Evolutionary conservation across 352 stramenopile genomes (phyloP), one percentile per base, ranked within the genome.

Genomic region (Pythium aristosporum): DNA sequence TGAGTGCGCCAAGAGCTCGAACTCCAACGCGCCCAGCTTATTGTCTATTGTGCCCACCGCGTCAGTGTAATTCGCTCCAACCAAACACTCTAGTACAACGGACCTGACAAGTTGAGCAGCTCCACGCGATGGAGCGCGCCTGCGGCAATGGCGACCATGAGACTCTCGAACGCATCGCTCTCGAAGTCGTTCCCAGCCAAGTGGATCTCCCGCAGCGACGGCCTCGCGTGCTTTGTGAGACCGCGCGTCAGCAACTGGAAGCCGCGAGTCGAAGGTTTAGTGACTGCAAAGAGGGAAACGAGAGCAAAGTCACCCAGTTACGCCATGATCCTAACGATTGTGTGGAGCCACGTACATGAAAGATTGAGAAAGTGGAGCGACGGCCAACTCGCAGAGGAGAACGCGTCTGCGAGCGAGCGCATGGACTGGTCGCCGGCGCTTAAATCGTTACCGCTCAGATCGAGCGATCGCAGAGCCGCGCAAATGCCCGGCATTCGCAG

Each of bases 371-470:
- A 15, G 8, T 23, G 30, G 1, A 73, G 55, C 10, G 50, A 23
- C n/a, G 67, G 56, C 61, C 67, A 73, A 2, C 28, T 34, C 5
- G 12, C 1, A 1, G 18, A 15, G 0, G n/a, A 25, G 3, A 73
- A 46, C 9, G 57, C 44, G 13, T 57, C 5, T 2, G 67, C 42
- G 5, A 73, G 51, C 16, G 37, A 51, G 1, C 21, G 36, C 46
- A 56, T 60, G 16, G 50, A 9, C 25, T 43, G 37, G 16, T 60
- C 48, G 15, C 56, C 61, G 11, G 18, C 23, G 18, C 48, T 62
- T 11, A 73, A 5, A 6, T 63, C 41, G 37, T 73, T 73, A 6
- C 67, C 61, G 34, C 67, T 73, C 16, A 73, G 4, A 56, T 73
- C 67, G 11, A 73, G 61, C 28, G 23, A 47, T 3, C 28, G 51